A percentile compares a stretch with the other conserved stretches of the same genome.
Conservation (phyloP, 1,284 basidiomycete species). For the Irpex sp. region DNA sequence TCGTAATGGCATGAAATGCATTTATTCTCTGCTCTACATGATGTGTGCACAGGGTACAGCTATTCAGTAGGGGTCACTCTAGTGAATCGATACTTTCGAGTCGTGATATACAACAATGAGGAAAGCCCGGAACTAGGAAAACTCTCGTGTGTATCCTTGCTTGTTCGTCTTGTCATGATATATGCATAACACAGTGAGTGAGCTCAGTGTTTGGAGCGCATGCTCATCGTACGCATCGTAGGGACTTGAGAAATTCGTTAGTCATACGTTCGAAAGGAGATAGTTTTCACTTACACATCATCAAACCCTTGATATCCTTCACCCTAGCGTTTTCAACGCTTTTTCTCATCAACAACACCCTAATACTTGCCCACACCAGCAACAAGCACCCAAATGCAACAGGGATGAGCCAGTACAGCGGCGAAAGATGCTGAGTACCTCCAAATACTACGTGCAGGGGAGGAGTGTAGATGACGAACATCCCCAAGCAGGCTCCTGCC, state of each 20-base stretch:
- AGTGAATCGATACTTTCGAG: not conserved
- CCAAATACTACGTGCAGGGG: slow-evolving; percentile 68
- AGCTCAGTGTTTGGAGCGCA: slow-evolving; percentile 41
- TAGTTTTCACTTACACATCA: slow-evolving; percentile 56
- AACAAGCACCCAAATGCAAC: slow-evolving; percentile 56
- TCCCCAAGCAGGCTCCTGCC: slow-evolving; percentile 56
- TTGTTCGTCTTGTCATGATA: not conserved
- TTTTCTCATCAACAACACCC: slow-evolving; percentile 55
- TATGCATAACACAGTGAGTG: not conserved
- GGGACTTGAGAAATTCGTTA: slow-evolving; percentile 40
- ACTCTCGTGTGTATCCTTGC: not conserved
- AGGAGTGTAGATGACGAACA: slow-evolving; percentile 68
- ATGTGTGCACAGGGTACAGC: too few relatives aligned
- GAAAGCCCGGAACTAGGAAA: not conserved
- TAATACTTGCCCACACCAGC: slow-evolving; percentile 55
- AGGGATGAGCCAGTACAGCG: slow-evolving; percentile 68
- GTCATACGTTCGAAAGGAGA: slow-evolving; percentile 1
- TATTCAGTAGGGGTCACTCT: too few relatives aligned
- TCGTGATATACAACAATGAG: too few relatives aligned
- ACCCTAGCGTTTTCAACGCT: slow-evolving; percentile 52
- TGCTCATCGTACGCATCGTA: slow-evolving; percentile 65
- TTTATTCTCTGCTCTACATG: not conserved
- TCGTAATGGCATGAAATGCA: not conserved
- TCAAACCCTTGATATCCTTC: slow-evolving; percentile 61
- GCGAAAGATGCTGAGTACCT: slow-evolving; percentile 52